Evolutionary conservation across 106 monocot species (phyloP).

Genomic region (Hemerocallis citrina): DNA sequence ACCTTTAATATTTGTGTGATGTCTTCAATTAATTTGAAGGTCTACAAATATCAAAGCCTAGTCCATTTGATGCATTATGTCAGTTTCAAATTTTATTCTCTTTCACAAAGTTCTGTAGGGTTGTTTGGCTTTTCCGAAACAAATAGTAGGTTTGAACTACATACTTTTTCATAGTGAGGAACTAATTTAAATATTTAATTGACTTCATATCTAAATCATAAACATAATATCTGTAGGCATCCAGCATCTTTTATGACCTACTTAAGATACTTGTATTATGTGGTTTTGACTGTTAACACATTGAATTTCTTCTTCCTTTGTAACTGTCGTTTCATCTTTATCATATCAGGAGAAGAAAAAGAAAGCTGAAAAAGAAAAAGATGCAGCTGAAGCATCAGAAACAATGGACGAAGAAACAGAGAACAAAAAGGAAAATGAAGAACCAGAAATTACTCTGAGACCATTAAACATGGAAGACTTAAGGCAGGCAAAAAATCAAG

Average conservation of each 20-base stretch:
- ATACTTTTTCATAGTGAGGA: too few species aligned
- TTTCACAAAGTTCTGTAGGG: not conserved
- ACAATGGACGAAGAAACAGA: not conserved
- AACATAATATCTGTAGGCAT: not conserved
- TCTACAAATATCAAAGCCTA: too few species aligned
- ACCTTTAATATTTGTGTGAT: too few species aligned
- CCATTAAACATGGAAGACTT: constrained; percentile 66
- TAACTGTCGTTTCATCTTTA: not conserved
- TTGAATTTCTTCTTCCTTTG: not conserved
- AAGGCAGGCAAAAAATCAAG: constrained; percentile 53
- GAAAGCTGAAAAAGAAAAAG: constrained; percentile 18
- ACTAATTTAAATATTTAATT: not conserved
- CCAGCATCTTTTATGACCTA: not conserved
- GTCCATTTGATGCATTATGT: too few species aligned
- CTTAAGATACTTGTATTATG: not conserved
- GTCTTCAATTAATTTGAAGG: too few species aligned
- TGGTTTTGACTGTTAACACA: not conserved
- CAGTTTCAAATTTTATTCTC: too few species aligned
- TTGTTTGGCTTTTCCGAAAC: not conserved
- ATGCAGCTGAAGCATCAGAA: constrained; percentile 6
- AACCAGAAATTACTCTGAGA: constrained; percentile 26
- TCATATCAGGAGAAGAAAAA: constrained; percentile 25
- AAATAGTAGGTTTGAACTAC: not conserved
- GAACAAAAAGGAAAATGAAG: constrained; percentile 4
- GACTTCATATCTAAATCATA: not conserved